Base-by-base conservation (phyloP, 78 protist genomes). In the Acrasis kona region DNA sequence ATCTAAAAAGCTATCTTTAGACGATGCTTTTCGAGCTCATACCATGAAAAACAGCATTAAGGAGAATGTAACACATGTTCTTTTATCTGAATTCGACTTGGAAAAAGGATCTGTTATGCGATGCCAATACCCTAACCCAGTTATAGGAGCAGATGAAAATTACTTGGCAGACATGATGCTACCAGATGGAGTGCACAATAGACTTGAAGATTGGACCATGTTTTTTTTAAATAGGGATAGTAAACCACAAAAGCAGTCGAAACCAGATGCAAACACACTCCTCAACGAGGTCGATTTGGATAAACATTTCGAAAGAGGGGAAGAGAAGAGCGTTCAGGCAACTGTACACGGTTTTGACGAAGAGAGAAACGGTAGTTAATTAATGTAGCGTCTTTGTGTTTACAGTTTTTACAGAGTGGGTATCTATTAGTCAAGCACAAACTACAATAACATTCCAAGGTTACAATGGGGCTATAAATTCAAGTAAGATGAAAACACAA, bases 151-250 rank as follows among this genome's bases (percentile, higher is more conserved):
- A 32, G 74, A 19, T 7, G 39, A 61, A 72, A 61, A 42, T 8
- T 42, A 83, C 28, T 64, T 90, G 6, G 91, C 90, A n/a, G 92
- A 89, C 81, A 79, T 83, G 40, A 90, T 90, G 94, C 58, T 90
- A 1, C 94, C 94, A 1, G 94, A 90, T 61, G 94, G 94, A 9
- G 86, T 82, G 27, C 94, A 90, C 68, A 89, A 89, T 2, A 75
- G 90, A 36, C 83, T 80, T 32, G 82, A 81, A 37, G 94, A 90
- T 50, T 89, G 89, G 89, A 89, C 92, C 8, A 82, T 83, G 12
- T 90, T 90, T 69, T 86, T 88, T 29, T 28, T 89, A 28, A 86
- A 86, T 36, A 72, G 85, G 12, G 70, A 66, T 12, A 12, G n/a
- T 66, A 66, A 72, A 19, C 12, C 70, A 39, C 12, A 39, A 72